phyloP scores from a whole-genome alignment of 2,329 filamentous ascomycete species.

The Ceratocystis smalleyi region DNA sequence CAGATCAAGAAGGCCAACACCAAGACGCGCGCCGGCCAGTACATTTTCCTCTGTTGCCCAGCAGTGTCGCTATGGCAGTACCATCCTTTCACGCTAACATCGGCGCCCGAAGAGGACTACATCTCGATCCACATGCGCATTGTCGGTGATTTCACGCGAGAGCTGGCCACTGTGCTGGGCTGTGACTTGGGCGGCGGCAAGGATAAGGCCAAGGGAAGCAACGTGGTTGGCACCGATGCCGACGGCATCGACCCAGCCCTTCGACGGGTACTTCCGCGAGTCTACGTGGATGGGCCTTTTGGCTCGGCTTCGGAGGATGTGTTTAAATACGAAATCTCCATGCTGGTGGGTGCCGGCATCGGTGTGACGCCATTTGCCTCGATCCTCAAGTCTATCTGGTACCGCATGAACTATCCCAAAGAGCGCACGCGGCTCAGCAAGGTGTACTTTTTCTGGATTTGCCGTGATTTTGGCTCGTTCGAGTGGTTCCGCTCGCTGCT shows the following conservation, averaged over 20 bases:
- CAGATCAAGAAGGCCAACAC: conserved; percentile 85
- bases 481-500: conserved; percentile 81
- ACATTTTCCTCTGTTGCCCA: conserved; percentile 79
- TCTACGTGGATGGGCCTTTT: conserved; percentile 75
- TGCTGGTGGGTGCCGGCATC: conserved; percentile 70
- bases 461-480: conserved; percentile 72
- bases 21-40: conserved; percentile 66
- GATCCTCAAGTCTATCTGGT: conserved; percentile 85
- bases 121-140: conserved; percentile 75
- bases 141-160: conserved; percentile 66
- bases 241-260: conserved; percentile 53
- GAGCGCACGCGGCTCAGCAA: conserved; percentile 65
- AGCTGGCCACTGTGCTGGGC: conserved; percentile 53
- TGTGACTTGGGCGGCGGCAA: conserved; percentile 42
- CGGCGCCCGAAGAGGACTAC: conserved; percentile 77
- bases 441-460: conserved; percentile 89
- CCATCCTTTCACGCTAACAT: conserved; percentile 74
- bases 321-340: conserved; percentile 70
- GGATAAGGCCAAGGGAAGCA: conserved; percentile 37
- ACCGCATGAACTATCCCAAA: conserved; percentile 77
- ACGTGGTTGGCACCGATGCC: conserved; percentile 53
- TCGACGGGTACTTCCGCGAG: conserved; percentile 56
- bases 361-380: conserved; percentile 78
- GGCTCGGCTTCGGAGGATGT: conserved; percentile 77
- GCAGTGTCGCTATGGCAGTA: conserved; percentile 80